phyloP scores from a whole-genome alignment of 306 rosid genomes.

The cucumber (Cucumis sativus) region DNA sequence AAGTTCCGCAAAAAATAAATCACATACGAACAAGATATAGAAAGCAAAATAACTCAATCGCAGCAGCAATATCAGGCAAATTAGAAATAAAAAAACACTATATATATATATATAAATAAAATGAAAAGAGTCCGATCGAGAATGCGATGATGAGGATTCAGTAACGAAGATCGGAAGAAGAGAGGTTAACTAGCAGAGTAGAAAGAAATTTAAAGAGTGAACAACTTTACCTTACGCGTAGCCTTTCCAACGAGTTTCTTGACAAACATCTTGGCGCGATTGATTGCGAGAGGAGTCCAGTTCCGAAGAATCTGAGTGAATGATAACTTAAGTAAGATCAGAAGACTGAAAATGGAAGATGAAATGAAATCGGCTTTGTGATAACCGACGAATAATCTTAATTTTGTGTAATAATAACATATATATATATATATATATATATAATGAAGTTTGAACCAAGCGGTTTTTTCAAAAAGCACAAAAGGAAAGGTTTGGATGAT shows the following conservation, averaged over 20 bases:
- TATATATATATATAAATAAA: neutral
- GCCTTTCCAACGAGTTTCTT: slow-evolving; percentile 82
- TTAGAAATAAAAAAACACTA: neutral
- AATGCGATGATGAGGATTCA: neutral
- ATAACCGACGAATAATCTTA: slow-evolving; percentile 24
- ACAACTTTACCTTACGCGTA: slow-evolving; percentile 50
- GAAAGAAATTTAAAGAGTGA: neutral
- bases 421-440: neutral
- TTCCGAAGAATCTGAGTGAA: neutral
- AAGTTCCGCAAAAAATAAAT: neutral
- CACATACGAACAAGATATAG: neutral
- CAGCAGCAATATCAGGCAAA: neutral
- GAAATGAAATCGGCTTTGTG: slow-evolving; percentile 29
- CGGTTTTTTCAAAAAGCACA: slow-evolving; percentile 17
- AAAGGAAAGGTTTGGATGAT: slow-evolving; percentile 15
- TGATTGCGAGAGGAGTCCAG: neutral
- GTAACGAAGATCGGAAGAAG: neutral
- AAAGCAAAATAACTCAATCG: neutral
- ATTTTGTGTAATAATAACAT: neutral
- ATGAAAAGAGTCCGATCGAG: neutral
- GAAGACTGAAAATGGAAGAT: neutral
- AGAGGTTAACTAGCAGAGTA: neutral
- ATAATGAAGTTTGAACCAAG: neutral
- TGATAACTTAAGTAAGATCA: neutral
- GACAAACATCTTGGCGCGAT: slow-evolving; percentile 40